Base-by-base conservation (phyloP, 1,284 basidiomycete genomes). In the Filobasidium uniguttulatum region DNA sequence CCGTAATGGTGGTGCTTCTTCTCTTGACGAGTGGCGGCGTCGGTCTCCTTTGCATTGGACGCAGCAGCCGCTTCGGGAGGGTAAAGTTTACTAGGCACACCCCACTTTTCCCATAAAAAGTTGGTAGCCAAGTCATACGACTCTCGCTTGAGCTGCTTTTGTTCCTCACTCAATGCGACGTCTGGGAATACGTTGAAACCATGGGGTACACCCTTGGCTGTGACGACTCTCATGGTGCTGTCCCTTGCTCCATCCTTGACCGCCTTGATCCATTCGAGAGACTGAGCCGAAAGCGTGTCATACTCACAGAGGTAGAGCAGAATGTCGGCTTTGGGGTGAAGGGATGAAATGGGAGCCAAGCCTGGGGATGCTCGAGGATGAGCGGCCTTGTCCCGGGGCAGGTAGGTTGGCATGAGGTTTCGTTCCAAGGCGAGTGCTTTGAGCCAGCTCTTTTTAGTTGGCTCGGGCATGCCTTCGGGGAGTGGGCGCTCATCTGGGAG, bases 191-290 rank as follows among this genome's bases (percentile, higher is more conserved):
- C 19, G 23, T 43, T 43, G 40, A 43, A 43, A 23, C 40, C 40
- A 19, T 43, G 40, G 5, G 40, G 40, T 5, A 43, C 40, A 15
- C 40, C 40, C 40, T 28, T 43, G 26, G 40, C 40, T 9, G 40
- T 43, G 25, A 43, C 40, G 40, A 43, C 26, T 26, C 22, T 43
- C 7, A 43, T 14, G 4, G 40, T 26, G 8, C 3, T 26, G 40
- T 43, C 40, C 40, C 40, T 23, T 26, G 26, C 29, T 12, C 40
- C 40, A 23, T 43, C 40, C 40, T 43, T 43, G 40, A 43, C 40
- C 15, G 25, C 26, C 9, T 43, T 26, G 15, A 43, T 43, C 40
- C 40, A 43, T 10, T 15, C 26, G 12, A 28, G 26, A 10, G 40
- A 43, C 29, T 43, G 40, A 2, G 40, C 22, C 3, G 40, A 43